These are phyloP conservation scores for Magnolia changhungtana DNA, from an alignment of 164 flowering plant genomes.

Conservation along the genomic window DNA sequence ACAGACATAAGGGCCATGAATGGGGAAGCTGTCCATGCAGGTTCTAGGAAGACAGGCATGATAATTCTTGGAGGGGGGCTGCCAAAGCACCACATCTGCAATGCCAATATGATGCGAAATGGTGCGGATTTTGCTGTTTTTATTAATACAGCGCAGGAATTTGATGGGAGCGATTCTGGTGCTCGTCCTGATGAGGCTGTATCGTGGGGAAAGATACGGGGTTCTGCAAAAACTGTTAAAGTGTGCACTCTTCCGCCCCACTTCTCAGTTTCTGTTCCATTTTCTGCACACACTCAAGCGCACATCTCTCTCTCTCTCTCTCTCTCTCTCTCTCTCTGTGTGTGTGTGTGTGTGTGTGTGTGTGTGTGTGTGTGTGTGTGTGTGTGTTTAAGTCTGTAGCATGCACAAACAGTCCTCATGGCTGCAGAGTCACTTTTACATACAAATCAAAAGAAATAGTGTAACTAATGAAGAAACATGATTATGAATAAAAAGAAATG, in stretches of 20 bases:
- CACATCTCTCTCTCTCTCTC: not conserved
- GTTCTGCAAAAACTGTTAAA: constrained; percentile 86
- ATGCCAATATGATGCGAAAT: constrained; percentile 98
- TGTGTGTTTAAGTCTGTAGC: not conserved
- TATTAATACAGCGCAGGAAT: constrained; percentile 94
- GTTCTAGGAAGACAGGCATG: constrained; percentile 85
- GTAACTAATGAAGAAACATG: too few species aligned
- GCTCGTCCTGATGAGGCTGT: constrained; percentile 98
- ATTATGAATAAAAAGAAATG: too few species aligned
- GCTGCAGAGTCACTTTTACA: too few species aligned
- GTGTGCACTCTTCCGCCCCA: constrained; percentile 27
- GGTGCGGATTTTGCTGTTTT: constrained; percentile 96
- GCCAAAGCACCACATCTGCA: constrained; percentile 96
- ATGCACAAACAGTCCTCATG: too few species aligned
- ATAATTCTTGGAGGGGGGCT: constrained; percentile 90
- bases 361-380: not conserved
- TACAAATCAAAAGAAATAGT: too few species aligned
- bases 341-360: not conserved
- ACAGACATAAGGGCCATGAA: constrained; percentile 89
- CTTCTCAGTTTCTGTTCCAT: not conserved
- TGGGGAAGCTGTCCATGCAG: constrained; percentile 88
- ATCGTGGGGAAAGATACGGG: constrained; percentile 6
- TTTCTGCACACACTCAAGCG: not conserved
- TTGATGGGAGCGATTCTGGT: constrained; percentile 98
- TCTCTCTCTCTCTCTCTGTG: not conserved